A percentile compares a stretch with the other conserved stretches of the same genome.
These are phyloP conservation scores for Yarrowia sp. DNA, from an alignment of 805 yeast species.

Conservation along the genomic window DNA sequence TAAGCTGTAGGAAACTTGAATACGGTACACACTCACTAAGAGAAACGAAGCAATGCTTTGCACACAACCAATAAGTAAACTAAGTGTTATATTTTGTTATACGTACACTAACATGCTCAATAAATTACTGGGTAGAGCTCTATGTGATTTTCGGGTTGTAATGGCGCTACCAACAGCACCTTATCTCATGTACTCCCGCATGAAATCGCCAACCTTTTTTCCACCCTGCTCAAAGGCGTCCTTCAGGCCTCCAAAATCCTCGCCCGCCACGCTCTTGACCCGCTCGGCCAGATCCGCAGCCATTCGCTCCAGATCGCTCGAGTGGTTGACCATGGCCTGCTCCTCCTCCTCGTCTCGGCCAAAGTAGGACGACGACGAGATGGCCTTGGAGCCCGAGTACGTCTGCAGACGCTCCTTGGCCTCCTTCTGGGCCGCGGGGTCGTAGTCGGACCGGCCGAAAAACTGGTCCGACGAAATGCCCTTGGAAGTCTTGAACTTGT, in stretches of 20 bases:
- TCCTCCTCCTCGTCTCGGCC: slow-evolving; percentile 70
- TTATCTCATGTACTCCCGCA: slow-evolving; percentile 76
- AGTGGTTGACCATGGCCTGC: slow-evolving; percentile 36
- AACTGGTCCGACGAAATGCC: slow-evolving; percentile 94
- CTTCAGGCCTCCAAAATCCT: slow-evolving; percentile 83
- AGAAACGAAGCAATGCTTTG: too few relatives aligned
- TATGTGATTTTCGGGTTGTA: slow-evolving; percentile 9
- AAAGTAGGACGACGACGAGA: slow-evolving; percentile 88
- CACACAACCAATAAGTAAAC: too few relatives aligned
- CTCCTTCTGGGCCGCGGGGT: slow-evolving; percentile 71
- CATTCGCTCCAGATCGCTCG: slow-evolving; percentile 47
- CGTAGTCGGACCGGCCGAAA: slow-evolving; percentile 85
- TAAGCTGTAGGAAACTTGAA: not conserved
- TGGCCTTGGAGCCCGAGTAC: slow-evolving; percentile 83
- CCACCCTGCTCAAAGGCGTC: slow-evolving; percentile 95
- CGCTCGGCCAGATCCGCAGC: slow-evolving; percentile 65
- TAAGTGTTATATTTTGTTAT: not conserved
- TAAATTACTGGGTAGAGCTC: slow-evolving; percentile 25
- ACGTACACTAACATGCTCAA: slow-evolving; percentile 20
- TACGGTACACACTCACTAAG: too few relatives aligned
- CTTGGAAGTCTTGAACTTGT: slow-evolving; percentile 82
- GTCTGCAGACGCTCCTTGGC: slow-evolving; percentile 78
- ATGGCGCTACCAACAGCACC: too few relatives aligned
- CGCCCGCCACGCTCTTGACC: slow-evolving; percentile 73
- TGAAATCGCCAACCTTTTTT: slow-evolving; percentile 74